Percentiles rank a stretch among this genome's conserved stretches.
Conservation (phyloP, 805 yeast species). For the Yarrowia divulgata region DNA sequence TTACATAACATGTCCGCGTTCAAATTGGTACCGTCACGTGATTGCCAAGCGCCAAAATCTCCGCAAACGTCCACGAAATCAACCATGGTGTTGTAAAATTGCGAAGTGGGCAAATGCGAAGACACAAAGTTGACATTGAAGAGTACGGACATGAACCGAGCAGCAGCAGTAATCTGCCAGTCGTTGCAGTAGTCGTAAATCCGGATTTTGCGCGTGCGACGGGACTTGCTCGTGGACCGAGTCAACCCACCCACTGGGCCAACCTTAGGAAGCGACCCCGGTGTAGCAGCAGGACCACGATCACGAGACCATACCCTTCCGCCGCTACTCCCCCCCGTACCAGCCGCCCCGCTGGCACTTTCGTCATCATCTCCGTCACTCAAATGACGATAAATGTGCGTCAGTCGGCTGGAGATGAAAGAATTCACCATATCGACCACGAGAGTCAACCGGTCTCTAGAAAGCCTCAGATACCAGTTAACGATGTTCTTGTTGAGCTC, state of each 20-base stretch:
- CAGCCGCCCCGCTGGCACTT: neutral
- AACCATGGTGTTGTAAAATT: constrained; percentile 78
- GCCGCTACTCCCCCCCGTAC: neutral
- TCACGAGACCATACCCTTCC: constrained; percentile 20
- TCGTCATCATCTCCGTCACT: constrained; percentile 21
- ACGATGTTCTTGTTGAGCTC: constrained; percentile 38
- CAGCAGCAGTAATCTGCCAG: constrained; percentile 81
- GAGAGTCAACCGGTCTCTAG: constrained; percentile 16
- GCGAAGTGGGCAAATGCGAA: constrained; percentile 52
- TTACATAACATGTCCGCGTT: constrained; percentile 14
- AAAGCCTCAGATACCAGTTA: constrained; percentile 28
- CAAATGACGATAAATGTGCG: constrained; percentile 7
- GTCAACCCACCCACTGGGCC: neutral
- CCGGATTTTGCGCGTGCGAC: constrained; percentile 41
- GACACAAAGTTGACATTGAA: constrained; percentile 58
- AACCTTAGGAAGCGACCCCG: constrained; percentile 8
- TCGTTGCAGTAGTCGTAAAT: constrained; percentile 73
- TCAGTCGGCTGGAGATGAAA: constrained; percentile 17
- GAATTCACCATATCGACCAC: constrained; percentile 31
- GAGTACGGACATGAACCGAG: constrained; percentile 62
- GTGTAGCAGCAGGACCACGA: constrained; percentile 17
- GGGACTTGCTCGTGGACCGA: constrained; percentile 2
- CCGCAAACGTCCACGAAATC: constrained; percentile 78
- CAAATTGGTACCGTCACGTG: constrained; percentile 7
- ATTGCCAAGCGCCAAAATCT: constrained; percentile 84